Percentiles rank a stretch among this genome's conserved stretches.
Conservation (phyloP, 1,284 basidiomycete species). For the Trichosporon sp. region DNA sequence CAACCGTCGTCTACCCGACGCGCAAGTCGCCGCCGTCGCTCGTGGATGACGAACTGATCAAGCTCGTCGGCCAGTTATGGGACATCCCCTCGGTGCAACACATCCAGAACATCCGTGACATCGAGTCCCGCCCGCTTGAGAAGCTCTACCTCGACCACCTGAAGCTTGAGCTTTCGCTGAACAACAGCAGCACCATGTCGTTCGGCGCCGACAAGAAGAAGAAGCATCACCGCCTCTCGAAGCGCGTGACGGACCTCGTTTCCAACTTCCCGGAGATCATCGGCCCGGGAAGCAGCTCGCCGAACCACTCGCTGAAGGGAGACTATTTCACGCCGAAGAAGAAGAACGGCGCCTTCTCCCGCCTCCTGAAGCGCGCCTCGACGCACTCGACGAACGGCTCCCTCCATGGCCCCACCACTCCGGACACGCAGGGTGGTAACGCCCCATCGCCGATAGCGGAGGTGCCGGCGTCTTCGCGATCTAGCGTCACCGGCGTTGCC, state of each 20-base stretch:
- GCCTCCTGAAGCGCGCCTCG: not conserved
- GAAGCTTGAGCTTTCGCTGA: conserved; percentile 27
- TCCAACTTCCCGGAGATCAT: conserved; percentile 3
- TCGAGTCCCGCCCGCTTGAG: conserved; percentile 32
- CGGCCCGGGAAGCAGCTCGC: not conserved
- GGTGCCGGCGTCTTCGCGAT: not conserved
- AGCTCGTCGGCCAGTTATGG: conserved; percentile 40
- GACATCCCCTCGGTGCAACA: conserved; percentile 29
- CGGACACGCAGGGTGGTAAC: not conserved
- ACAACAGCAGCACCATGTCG: not conserved
- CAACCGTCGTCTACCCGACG: not conserved
- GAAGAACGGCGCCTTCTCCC: conserved; percentile 1
- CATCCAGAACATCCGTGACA: conserved; percentile 33
- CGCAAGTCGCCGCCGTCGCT: not conserved
- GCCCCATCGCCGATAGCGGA: not conserved
- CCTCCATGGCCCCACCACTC: not conserved
- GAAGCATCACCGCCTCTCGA: not conserved
- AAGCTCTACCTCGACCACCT: conserved; percentile 45
- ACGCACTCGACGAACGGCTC: not conserved
- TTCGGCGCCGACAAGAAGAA: not conserved
- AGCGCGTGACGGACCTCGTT: not conserved
- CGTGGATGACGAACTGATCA: conserved; percentile 22
- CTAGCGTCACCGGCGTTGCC: not conserved
- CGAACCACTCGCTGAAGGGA: not conserved
- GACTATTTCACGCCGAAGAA: conserved; percentile 3